Evolutionary conservation across 2,329 filamentous ascomycete genomes (phyloP).

Genomic region (Fonsecaea nubica): DNA sequence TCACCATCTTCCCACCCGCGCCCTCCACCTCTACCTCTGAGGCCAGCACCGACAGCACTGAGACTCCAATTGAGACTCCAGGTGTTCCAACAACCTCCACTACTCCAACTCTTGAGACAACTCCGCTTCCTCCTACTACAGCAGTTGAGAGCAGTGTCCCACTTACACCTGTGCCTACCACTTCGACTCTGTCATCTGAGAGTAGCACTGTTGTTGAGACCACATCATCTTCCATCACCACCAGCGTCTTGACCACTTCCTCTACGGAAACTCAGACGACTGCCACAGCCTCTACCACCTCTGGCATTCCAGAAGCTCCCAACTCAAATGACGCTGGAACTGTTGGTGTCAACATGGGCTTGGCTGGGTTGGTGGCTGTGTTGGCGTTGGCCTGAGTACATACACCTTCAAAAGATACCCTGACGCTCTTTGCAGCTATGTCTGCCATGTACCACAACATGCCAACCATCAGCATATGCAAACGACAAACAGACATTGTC

Average conservation of each 20-base stretch:
- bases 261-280: constrained; percentile 17
- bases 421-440: constrained; percentile 37
- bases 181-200: constrained; percentile 18
- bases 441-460: constrained; percentile 35
- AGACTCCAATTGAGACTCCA: constrained; percentile 25
- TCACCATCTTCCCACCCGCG: constrained; percentile 10
- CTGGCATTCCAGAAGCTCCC: constrained; percentile 33
- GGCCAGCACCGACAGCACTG: constrained; percentile 8
- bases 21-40: constrained; percentile 7
- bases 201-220: constrained; percentile 21
- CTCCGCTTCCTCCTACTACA: neutral
- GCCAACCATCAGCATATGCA: constrained; percentile 31
- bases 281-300: constrained; percentile 27
- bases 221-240: constrained; percentile 22
- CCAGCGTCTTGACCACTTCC: constrained; percentile 28
- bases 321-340: constrained; percentile 65
- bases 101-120: constrained; percentile 19
- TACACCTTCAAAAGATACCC: constrained; percentile 26
- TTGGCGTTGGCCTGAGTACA: constrained; percentile 34
- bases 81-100: constrained; percentile 22
- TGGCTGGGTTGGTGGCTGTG: constrained; percentile 35
- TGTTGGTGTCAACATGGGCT: constrained; percentile 82
- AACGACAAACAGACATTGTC: constrained; percentile 23
- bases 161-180: constrained; percentile 20
- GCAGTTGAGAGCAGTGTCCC: constrained; percentile 23